Conservation (phyloP, 306 rosid genomes). For the Acacia crassicarpa region DNA sequence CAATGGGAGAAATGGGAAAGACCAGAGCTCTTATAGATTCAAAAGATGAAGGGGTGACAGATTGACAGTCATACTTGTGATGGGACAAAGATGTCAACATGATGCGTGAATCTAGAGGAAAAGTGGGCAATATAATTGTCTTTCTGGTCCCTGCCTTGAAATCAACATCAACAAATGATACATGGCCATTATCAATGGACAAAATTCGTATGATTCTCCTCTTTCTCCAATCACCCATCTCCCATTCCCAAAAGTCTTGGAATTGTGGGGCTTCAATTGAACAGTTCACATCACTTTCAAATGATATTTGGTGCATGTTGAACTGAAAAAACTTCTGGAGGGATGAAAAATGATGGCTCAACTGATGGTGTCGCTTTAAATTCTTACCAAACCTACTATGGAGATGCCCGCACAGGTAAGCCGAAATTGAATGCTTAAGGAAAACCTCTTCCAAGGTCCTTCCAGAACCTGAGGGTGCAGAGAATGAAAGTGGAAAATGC, state of each 20-base stretch:
- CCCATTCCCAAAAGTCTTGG: conserved; percentile 98
- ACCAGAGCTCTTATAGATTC: conserved; percentile 75
- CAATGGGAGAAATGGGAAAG: conserved; percentile 67
- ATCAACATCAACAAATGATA: conserved; percentile 78
- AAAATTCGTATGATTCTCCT: conserved; percentile 74
- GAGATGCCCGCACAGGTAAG: conserved; percentile 93
- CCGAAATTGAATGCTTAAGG: conserved; percentile 80
- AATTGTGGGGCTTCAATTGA: conserved; percentile 43
- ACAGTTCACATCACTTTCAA: conserved; percentile 55
- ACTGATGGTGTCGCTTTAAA: conserved; percentile 83
- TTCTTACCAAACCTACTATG: conserved; percentile 81
- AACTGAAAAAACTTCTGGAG: conserved; percentile 59
- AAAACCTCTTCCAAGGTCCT: conserved; percentile 75
- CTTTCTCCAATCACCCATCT: conserved; percentile 97
- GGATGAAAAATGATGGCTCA: conserved; percentile 41
- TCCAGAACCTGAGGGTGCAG: conserved; percentile 65
- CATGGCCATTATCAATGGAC: conserved; percentile 82
- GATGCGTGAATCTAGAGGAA: conserved; percentile 88
- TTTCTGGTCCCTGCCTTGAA: conserved; percentile 53
- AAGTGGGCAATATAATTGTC: conserved; percentile 78
- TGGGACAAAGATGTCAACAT: conserved; percentile 58
- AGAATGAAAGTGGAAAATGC: conserved; percentile 93
- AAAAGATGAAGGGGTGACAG: conserved; percentile 51
- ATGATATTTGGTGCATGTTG: conserved; percentile 53
- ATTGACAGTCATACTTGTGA: conserved; percentile 63